Conservation (phyloP, 2,329 filamentous ascomycete species). For the Verticillium tricorpus region DNA sequence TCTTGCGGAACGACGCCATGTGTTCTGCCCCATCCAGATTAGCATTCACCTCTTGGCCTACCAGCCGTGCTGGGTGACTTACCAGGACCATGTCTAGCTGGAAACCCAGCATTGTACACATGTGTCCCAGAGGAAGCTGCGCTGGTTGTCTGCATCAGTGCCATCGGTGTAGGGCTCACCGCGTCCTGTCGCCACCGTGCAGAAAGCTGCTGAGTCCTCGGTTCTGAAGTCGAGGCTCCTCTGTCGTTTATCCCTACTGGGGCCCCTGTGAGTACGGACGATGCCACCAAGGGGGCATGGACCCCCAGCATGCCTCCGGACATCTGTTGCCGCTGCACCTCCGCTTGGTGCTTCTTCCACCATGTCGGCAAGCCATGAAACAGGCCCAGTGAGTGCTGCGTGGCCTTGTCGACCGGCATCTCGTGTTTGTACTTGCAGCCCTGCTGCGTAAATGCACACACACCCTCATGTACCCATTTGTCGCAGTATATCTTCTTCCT, state of each 20-base stretch:
- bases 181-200: neutral
- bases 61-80: neutral
- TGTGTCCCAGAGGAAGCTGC: neutral
- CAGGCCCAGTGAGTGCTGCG: conserved; percentile 67
- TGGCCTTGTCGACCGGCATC: conserved; percentile 68
- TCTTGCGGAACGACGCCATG: neutral
- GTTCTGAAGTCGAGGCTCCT: neutral
- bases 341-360: conserved; percentile 53
- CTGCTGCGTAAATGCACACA: conserved; percentile 80
- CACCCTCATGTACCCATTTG: conserved; percentile 83
- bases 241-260: neutral
- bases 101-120: neutral
- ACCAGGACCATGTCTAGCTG: neutral
- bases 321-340: conserved; percentile 25
- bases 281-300: neutral
- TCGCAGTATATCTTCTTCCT: conserved; percentile 72
- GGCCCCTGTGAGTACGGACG: neutral
- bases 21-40: neutral
- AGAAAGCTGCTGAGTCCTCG: neutral
- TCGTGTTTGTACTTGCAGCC: conserved; percentile 89
- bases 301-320: neutral
- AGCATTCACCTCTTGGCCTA: neutral
- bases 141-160: neutral
- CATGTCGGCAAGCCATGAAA: conserved; percentile 58
- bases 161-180: neutral